A percentile compares a stretch with the other conserved stretches of the same genome.
These are phyloP conservation scores for Colletotrichum siamense DNA, from an alignment of 2,329 filamentous ascomycete genomes.

Conservation along the genomic window DNA sequence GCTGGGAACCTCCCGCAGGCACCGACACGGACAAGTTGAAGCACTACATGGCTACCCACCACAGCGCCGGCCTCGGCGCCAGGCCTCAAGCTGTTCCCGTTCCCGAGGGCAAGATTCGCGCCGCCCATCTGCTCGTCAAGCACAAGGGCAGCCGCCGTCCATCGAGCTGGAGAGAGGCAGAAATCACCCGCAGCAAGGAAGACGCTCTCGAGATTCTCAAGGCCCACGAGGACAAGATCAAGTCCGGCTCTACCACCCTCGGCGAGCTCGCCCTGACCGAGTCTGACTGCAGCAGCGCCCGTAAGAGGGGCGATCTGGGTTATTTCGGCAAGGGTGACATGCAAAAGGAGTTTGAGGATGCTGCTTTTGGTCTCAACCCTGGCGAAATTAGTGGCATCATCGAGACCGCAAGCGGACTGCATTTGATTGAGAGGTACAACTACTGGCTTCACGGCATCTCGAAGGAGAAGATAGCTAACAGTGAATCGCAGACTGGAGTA, in stretches of 20 bases:
- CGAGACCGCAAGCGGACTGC: slow-evolving; percentile 91
- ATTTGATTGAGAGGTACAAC: slow-evolving; percentile 90
- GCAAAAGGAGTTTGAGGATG: slow-evolving; percentile 98
- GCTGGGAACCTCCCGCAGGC: slow-evolving; percentile 90
- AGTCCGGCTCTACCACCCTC: slow-evolving; percentile 69
- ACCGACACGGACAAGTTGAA: slow-evolving; percentile 94
- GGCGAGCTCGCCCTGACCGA: slow-evolving; percentile 87
- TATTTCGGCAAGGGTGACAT: slow-evolving; percentile 96
- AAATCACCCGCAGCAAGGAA: slow-evolving; percentile 88
- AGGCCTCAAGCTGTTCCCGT: slow-evolving; percentile 39
- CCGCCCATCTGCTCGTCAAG: slow-evolving; percentile 92
- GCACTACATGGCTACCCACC: slow-evolving; percentile 88
- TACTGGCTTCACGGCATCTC: neutral
- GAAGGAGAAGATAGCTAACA: slow-evolving; percentile 40
- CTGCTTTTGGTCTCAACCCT: slow-evolving; percentile 86
- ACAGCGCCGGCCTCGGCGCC: slow-evolving; percentile 64
- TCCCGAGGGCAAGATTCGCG: slow-evolving; percentile 85
- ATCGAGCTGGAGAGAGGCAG: slow-evolving; percentile 88
- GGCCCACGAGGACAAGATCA: slow-evolving; percentile 78
- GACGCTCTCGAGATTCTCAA: slow-evolving; percentile 82
- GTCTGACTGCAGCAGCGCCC: slow-evolving; percentile 93
- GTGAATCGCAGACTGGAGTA: slow-evolving; percentile 60
- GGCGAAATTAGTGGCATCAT: slow-evolving; percentile 88
- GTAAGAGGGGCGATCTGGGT: slow-evolving; percentile 92
- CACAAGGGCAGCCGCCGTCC: slow-evolving; percentile 87